These are phyloP conservation scores for Blastomyces silverae DNA, from an alignment of 2,329 filamentous ascomycete genomes.

Conservation along the genomic window DNA sequence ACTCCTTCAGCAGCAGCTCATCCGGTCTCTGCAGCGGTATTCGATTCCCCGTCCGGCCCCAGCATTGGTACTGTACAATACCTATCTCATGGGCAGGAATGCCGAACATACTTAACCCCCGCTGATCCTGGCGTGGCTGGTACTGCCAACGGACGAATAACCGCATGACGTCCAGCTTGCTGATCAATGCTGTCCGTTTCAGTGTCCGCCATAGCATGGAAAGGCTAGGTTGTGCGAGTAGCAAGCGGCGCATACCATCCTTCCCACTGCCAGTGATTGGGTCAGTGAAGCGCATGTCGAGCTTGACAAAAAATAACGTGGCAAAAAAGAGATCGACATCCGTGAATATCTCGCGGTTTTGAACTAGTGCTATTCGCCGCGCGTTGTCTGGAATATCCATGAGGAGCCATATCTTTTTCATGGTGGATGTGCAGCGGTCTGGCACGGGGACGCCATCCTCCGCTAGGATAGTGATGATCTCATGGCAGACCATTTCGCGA, in stretches of 20 bases:
- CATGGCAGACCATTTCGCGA: conserved; percentile 50
- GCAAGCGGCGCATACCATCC: conserved; percentile 49
- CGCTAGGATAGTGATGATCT: conserved; percentile 58
- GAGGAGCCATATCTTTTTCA: conserved; percentile 66
- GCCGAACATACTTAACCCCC: conserved; percentile 41
- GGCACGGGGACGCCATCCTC: conserved; percentile 54
- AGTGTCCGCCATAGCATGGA: conserved; percentile 56
- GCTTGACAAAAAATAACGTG: conserved; percentile 62
- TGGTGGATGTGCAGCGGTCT: conserved; percentile 38
- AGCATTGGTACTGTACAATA: conserved; percentile 35
- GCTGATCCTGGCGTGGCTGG: conserved; percentile 27
- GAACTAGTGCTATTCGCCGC: conserved; percentile 51
- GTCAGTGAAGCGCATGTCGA: conserved; percentile 62
- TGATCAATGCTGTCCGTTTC: conserved; percentile 49
- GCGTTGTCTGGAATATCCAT: conserved; percentile 58
- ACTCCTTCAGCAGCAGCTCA: conserved; percentile 54
- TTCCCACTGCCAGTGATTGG: conserved; percentile 51
- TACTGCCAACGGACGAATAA: conserved; percentile 56
- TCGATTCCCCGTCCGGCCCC: conserved; percentile 31
- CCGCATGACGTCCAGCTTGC: conserved; percentile 47
- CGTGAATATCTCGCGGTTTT: conserved; percentile 50
- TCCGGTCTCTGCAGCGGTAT: conserved; percentile 51
- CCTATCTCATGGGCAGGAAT: conserved; percentile 52
- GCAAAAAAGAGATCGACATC: conserved; percentile 55
- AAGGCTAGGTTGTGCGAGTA: conserved; percentile 55